Conservation (phyloP, 371 early-diverging fungal genomes). For the Rhizopus arrhizus region DNA sequence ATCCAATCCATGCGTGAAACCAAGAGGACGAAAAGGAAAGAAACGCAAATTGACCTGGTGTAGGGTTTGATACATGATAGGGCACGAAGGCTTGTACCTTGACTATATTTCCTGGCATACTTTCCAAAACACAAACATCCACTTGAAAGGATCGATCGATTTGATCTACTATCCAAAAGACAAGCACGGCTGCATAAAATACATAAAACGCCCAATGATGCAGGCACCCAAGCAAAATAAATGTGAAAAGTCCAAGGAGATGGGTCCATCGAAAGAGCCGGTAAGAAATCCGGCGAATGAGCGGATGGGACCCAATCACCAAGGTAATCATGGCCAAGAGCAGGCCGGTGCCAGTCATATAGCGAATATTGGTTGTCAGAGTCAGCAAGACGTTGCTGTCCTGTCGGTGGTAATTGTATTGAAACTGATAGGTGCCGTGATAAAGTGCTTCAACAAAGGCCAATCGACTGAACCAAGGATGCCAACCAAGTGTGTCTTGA, state of each 20-base stretch:
- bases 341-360: constrained; percentile 32
- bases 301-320: constrained; percentile 36
- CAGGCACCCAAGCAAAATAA: constrained; percentile 27
- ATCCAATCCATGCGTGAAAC: constrained; percentile 7
- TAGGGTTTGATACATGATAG: constrained; percentile 1
- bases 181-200: constrained; percentile 30
- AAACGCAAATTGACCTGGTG: constrained; percentile 39
- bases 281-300: constrained; percentile 36
- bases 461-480: constrained; percentile 38
- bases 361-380: constrained; percentile 27
- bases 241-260: constrained; percentile 19
- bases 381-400: constrained; percentile 12
- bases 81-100: constrained; percentile 26
- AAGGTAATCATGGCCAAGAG: constrained; percentile 15
- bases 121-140: constrained; percentile 15
- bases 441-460: constrained; percentile 30
- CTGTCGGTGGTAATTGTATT: constrained; percentile 27
- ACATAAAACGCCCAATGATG: constrained; percentile 42
- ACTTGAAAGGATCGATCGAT: constrained; percentile 18
- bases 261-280: constrained; percentile 42
- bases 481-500: constrained; percentile 30
- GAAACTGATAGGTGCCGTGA: constrained; percentile 37
- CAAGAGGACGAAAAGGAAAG: constrained; percentile 23
- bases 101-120: constrained; percentile 32
- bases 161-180: constrained; percentile 41